phyloP scores from a whole-genome alignment of 768 basidiomycete genomes.

The Dacryopinax spathularia region DNA sequence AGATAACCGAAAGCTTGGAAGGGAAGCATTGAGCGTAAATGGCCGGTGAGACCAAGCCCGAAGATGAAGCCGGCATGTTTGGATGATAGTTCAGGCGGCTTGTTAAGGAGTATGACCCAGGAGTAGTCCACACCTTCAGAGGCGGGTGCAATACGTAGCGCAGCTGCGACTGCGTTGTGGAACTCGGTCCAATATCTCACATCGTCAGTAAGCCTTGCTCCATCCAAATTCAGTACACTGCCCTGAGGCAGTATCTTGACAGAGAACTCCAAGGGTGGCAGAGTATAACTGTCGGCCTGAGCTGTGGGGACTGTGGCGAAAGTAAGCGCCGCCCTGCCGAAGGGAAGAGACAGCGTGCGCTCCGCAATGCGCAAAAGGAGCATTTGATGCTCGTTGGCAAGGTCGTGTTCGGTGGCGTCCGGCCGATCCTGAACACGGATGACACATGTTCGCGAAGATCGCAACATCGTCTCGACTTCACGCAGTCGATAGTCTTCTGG shows the following conservation, averaged over 20 bases:
- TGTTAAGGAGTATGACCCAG: conserved; percentile 87
- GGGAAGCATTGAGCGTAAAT: conserved; percentile 74
- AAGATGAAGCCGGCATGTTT: conserved; percentile 95
- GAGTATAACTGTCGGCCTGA: conserved; percentile 60
- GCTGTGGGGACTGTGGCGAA: conserved; percentile 68
- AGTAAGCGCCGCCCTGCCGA: conserved; percentile 84
- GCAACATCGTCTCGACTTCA: conserved; percentile 82
- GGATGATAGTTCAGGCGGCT: conserved; percentile 75
- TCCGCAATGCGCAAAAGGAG: conserved; percentile 70
- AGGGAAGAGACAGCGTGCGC: conserved; percentile 75
- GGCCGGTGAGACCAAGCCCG: conserved; percentile 83
- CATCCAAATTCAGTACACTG: conserved; percentile 45
- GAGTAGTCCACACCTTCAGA: conserved; percentile 71
- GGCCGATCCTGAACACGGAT: conserved; percentile 3
- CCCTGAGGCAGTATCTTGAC: conserved; percentile 64
- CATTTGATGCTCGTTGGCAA: conserved; percentile 69
- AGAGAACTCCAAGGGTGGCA: conserved; percentile 65
- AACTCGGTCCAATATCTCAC: conserved; percentile 88
- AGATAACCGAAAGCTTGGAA: conserved; percentile 95
- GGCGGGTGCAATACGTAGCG: conserved; percentile 65
- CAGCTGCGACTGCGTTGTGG: conserved; percentile 92
- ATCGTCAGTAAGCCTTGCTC: conserved; percentile 59
- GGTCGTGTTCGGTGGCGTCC: conserved; percentile 61
- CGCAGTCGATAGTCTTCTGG: conserved; percentile 79
- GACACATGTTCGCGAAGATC: conserved; percentile 44